Conservation (phyloP, 192 early-diverging fungal genomes). For the Umbelopsis ramanniana region DNA sequence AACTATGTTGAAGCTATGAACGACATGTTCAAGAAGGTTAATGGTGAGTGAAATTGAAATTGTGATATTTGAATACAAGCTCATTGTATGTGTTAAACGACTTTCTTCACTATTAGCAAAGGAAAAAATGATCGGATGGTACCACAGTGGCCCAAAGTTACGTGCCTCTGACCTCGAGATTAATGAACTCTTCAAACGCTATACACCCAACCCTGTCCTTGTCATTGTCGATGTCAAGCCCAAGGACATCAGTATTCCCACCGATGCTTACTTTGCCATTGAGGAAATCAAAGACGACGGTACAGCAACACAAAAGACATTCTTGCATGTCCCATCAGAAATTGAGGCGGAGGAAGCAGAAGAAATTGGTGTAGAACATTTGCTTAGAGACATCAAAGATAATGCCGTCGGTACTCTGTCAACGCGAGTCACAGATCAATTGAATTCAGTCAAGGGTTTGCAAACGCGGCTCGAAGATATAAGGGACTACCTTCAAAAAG, state of each 20-base stretch:
- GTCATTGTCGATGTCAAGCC: conserved; percentile 98
- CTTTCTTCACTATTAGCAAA: conserved; percentile 60
- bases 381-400: conserved; percentile 98
- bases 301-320: conserved; percentile 94
- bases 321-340: conserved; percentile 92
- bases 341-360: conserved; percentile 99
- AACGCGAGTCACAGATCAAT: conserved; percentile 90
- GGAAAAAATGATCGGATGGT: conserved; percentile 98
- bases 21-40: conserved; percentile 99
- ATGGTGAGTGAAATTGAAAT: conserved; percentile 63
- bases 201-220: conserved; percentile 94
- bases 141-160: conserved; percentile 98
- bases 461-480: conserved; percentile 87
- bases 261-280: conserved; percentile 96
- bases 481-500: conserved; percentile 85
- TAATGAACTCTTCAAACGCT: conserved; percentile 96
- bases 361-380: conserved; percentile 99
- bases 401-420: conserved; percentile 93
- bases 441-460: conserved; percentile 90
- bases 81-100: neutral
- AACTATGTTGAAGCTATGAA: conserved; percentile 99
- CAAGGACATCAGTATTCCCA: conserved; percentile 91
- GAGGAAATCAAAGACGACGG: conserved; percentile 99
- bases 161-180: conserved; percentile 96
- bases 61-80: neutral